Evolutionary conservation across 495 filamentous ascomycete species (phyloP), one percentile per base, ranked within the genome.

Genomic region (Penicillium steckii): DNA sequence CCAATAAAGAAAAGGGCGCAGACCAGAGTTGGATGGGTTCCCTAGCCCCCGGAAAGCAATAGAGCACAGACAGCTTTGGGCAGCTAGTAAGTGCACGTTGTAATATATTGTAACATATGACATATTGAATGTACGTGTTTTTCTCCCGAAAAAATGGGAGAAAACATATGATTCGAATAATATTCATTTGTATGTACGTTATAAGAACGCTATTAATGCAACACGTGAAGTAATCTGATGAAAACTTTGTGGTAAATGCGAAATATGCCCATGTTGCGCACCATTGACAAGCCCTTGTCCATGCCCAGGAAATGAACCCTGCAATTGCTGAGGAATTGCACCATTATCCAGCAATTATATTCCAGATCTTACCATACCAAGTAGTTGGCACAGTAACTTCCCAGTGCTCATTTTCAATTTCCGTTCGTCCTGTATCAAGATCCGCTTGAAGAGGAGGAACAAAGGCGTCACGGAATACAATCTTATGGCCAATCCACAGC

Each of bases 401-500:
- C 50, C 50, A 53, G 24, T 53, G 43, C 12, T 53, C 32, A 32
- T 40, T 42, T 21, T 54, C 51, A 48, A 54, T 15, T 22, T 54
- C 51, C 26, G 60, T 22, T 10, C 59, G 52, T 8, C 71, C 71
- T 5, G 65, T 67, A 35, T 62, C 55, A 18, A 74, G 51, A 65
- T 74, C 71, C 1, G 64, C 71, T 48, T 72, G 61, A 21, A 46
- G 22, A 1, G 53, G 30, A 22, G 46, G 49, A 22, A 69, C 64
- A 44, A 70, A 60, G 7, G 45, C 48, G 4, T 64, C 67, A 23
- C 64, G 50, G 48, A 57, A 64, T 22, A 68, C 46, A 4, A 76
- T 15, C 62, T 83, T 83, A 60, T 81, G 78, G 4, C 74, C 76
- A 1, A 71, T 33, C 38, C 72, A 80, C 18, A 83, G 55, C 4